A percentile compares a stretch with the other conserved stretches of the same genome.
phyloP scores from a whole-genome alignment of 2,329 filamentous ascomycete species.

The Trichoderma harzianum region DNA sequence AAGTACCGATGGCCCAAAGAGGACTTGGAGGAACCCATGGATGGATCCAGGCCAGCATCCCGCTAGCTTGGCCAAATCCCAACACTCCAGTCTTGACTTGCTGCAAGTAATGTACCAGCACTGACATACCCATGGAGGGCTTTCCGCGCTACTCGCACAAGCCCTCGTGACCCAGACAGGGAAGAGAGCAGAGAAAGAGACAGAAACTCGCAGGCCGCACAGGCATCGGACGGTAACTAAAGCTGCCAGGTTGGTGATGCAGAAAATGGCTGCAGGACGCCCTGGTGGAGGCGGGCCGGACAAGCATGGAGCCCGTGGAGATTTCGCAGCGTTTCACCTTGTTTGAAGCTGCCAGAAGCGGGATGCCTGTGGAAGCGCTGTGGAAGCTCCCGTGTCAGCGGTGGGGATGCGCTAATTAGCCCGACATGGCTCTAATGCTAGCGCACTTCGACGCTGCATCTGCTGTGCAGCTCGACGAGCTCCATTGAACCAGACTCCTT shows the following conservation, averaged over 20 bases:
- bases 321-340: slow-evolving; percentile 16
- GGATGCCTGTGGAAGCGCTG: slow-evolving; percentile 18
- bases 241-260: slow-evolving; percentile 13
- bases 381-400: slow-evolving; percentile 15
- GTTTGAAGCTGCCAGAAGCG: slow-evolving; percentile 16
- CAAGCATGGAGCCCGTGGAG: slow-evolving; percentile 13
- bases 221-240: slow-evolving; percentile 4
- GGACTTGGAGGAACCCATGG: background rate
- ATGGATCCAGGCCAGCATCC: background rate
- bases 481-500: background rate
- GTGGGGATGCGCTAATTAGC: slow-evolving; percentile 20
- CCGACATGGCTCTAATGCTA: slow-evolving; percentile 12
- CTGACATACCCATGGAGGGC: background rate
- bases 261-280: slow-evolving; percentile 17
- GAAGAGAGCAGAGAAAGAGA: background rate
- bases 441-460: background rate
- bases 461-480: background rate
- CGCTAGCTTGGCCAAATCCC: background rate
- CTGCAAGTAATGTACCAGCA: background rate
- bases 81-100: background rate
- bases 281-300: slow-evolving; percentile 13
- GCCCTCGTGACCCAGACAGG: background rate
- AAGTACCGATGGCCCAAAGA: background rate
- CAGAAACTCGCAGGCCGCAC: background rate
- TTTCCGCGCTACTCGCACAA: background rate